A percentile compares a stretch with the other conserved stretches of the same genome.
Conservation (phyloP, 345 rosid genomes). For the Mercurialis annua region DNA sequence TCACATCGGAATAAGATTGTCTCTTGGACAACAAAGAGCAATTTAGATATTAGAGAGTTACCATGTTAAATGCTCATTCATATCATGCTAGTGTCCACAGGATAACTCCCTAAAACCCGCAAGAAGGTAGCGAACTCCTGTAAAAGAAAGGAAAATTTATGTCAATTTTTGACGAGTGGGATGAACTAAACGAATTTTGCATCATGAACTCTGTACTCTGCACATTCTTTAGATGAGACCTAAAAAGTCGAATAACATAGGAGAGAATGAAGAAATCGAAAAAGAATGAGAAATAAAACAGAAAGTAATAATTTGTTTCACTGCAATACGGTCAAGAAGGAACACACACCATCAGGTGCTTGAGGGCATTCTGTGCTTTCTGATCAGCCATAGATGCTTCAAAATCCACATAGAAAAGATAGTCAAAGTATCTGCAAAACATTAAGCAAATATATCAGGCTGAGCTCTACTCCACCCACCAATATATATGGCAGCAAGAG, state of each 20-base stretch:
- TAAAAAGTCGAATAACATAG: too few relatives aligned
- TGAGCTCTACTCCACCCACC: background rate
- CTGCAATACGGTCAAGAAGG: background rate
- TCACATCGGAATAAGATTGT: background rate
- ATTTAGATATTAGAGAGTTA: background rate
- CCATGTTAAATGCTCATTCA: conserved; percentile 26
- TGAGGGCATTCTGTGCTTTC: conserved; percentile 84
- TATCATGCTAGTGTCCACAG: conserved; percentile 71
- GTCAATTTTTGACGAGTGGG: too few relatives aligned
- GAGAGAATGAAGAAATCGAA: too few relatives aligned
- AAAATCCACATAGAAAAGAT: conserved; percentile 90
- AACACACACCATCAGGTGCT: conserved; percentile 64
- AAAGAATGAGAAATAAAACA: too few relatives aligned
- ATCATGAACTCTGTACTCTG: too few relatives aligned
- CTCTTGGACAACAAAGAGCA: background rate
- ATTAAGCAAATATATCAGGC: background rate
- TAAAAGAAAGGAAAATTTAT: conserved; percentile 10
- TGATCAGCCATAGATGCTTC: conserved; percentile 97
- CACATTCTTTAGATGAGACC: too few relatives aligned
- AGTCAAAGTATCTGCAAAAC: conserved; percentile 69
- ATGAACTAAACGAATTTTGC: too few relatives aligned
- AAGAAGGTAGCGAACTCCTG: conserved; percentile 96
- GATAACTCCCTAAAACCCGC: conserved; percentile 97
- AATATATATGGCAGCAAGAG: background rate
- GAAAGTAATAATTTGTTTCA: background rate